These are phyloP conservation scores for Auricularia sp. DNA, from an alignment of 768 basidiomycete species.

Conservation along the genomic window DNA sequence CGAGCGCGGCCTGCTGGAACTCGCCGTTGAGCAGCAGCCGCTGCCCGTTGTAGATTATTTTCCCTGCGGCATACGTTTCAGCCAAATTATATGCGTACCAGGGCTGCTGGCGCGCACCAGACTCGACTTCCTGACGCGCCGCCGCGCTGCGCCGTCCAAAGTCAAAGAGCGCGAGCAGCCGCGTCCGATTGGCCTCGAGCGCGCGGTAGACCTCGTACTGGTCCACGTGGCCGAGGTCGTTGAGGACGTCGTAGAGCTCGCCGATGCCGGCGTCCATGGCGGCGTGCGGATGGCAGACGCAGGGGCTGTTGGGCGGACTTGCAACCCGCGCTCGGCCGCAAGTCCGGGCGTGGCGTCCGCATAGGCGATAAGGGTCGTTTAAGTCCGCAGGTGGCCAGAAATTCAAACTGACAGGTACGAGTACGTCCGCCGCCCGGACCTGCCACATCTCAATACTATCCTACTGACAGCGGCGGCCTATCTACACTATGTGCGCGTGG, in stretches of 20 bases:
- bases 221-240: conserved; percentile 1
- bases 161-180: conserved; percentile 54
- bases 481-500: too few species aligned
- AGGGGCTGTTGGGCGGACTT: neutral
- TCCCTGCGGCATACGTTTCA: conserved; percentile 36
- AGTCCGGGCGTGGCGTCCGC: too few species aligned
- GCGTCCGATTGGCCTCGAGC: conserved; percentile 23
- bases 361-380: too few species aligned
- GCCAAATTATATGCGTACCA: neutral
- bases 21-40: conserved; percentile 67
- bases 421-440: too few species aligned
- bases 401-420: too few species aligned
- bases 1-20: conserved; percentile 66
- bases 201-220: conserved; percentile 16
- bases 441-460: too few species aligned
- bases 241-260: conserved; percentile 1
- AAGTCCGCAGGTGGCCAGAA: too few species aligned
- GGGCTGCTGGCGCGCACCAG: conserved; percentile 30
- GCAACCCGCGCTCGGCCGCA: neutral
- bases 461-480: too few species aligned
- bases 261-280: conserved; percentile 3
- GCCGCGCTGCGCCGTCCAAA: conserved; percentile 49
- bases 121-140: conserved; percentile 64
- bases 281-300: neutral
- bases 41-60: conserved; percentile 50